Evolutionary conservation across 352 stramenopile genomes (phyloP), one percentile per base, ranked within the genome.

Genomic region (Pythium chondricola): DNA sequence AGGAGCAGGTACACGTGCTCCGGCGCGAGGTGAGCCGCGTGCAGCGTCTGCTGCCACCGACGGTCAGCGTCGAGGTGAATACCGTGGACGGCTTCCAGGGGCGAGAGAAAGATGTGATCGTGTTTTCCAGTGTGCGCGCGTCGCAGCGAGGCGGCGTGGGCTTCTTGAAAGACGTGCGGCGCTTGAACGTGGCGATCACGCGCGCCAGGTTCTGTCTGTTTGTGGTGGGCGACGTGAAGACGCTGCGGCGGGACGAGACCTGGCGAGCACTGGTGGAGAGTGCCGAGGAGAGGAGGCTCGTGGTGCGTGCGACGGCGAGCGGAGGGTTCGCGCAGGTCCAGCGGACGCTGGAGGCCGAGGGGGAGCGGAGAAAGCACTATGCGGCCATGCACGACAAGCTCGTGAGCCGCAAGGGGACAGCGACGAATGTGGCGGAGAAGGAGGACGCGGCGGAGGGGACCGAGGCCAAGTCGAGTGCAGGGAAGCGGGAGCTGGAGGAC

Each of bases 51-150:
- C 37, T 88, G 17, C 73, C 74, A 2, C 27, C 67, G 17, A 74
- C 51, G 0, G 32, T 90, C 17, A 85, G 71, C n/a, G 61, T 98
- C 36, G 83, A 98, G 71, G 90, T 99, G 9, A 97, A 97, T 48
- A 98, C 94, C 3, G 95, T 99, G 5, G 96, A 99, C 74, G 95
- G 90, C 0, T 99, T 98, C 63, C 97, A 99, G 43, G 97, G 97
- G 2, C 77, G 96, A 40, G 97, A 99, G 69, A 98, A 98, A 49
- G 96, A 99, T 65, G 66, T 99, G 13, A 98, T 99, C 52, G 93
- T 99, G 32, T 98, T 99, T 62, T 98, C 95, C 6, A 95, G 95
- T 30, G 96, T 99, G 14, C 85, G 88, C 38, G 72, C 88, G 8
- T 92, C 80, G 9, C 65, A 68, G 21, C 64, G 76, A 6, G 74